Base-by-base conservation (phyloP, 805 yeast genomes). In the Hyphopichia homilentoma region DNA sequence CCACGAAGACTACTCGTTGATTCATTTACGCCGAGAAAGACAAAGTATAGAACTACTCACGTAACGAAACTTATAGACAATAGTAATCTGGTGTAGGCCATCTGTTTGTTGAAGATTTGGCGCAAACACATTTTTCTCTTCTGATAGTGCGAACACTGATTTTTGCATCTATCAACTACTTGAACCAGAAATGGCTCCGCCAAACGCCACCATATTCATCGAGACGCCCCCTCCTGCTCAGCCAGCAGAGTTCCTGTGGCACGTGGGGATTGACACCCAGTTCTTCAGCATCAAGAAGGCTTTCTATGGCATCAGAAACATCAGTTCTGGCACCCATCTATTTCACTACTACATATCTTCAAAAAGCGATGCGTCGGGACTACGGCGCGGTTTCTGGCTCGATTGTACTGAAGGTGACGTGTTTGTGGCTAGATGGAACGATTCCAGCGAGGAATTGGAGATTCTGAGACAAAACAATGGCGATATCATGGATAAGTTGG, bases 261-360 rank as follows among this genome's bases (percentile, higher is more conserved):
- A 38, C 44, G 22, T 58, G 4, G 81, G 81, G 1, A 63, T 75
- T 16, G 80, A 76, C 38, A 47, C 68, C 14, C 70, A 64, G 38
- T 74, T 70, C 47, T 73, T 75, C 57, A 59, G 57, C 21, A 46
- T 70, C 6, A 65, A 61, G 16, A 37, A 50, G 7, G 34, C 54
- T 2, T 55, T 74, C 16, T 58, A 52, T 35, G 85, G 85, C 1
- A 62, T 80, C 40, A 77, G 76, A 40, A 50, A 55, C 12, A 56
- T 80, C 4, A 66, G 75, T 0, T 36, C 49, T 3, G 85, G 85
- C 0, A 29, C 66, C 0, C 86, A 80, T 50, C 51, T 77, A 2
- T 42, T 79, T 8, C 85, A 80, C 50, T 67, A 72, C 54, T 70
- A 75, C 0, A 52, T 39, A 3, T 50, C 52, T 4, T 21, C 37